phyloP scores from a whole-genome alignment of 2,329 filamentous ascomycete genomes.

The Talaromyces funiculosus region DNA sequence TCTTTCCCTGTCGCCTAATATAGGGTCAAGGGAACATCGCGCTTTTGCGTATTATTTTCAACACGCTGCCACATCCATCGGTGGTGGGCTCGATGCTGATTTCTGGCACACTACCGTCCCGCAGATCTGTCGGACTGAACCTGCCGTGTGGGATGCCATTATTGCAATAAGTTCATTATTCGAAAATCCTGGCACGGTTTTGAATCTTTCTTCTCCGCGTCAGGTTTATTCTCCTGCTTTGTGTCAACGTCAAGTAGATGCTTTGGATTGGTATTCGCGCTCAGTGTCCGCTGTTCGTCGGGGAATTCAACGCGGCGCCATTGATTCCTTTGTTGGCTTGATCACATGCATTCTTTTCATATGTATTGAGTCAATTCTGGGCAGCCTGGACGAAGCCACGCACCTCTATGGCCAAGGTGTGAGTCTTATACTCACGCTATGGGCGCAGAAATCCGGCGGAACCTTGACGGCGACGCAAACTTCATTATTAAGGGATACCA shows the following conservation, averaged over 20 bases:
- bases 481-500: slow-evolving; percentile 21
- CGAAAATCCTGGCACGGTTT: slow-evolving; percentile 20
- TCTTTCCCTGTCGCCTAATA: slow-evolving; percentile 20
- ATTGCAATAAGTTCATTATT: slow-evolving; percentile 33
- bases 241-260: slow-evolving; percentile 21
- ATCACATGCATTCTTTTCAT: slow-evolving; percentile 31
- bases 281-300: slow-evolving; percentile 24
- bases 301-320: slow-evolving; percentile 21
- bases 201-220: too few species aligned
- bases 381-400: slow-evolving; percentile 22
- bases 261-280: slow-evolving; percentile 28
- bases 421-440: slow-evolving; percentile 22
- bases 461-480: slow-evolving; percentile 15
- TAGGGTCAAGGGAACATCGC: slow-evolving; percentile 29
- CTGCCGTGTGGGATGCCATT: slow-evolving; percentile 36
- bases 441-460: slow-evolving; percentile 13
- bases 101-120: slow-evolving; percentile 35
- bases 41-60: slow-evolving; percentile 37
- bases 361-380: slow-evolving; percentile 28
- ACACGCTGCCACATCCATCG: slow-evolving; percentile 25
- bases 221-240: background rate
- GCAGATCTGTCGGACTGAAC: slow-evolving; percentile 30
- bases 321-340: slow-evolving; percentile 26
- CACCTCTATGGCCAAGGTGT: slow-evolving; percentile 27
- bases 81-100: slow-evolving; percentile 29